Percentiles rank a stretch among this genome's conserved stretches.
These are phyloP conservation scores for Talinum fruticosum DNA, from an alignment of 148 eudicot species.

Conservation along the genomic window DNA sequence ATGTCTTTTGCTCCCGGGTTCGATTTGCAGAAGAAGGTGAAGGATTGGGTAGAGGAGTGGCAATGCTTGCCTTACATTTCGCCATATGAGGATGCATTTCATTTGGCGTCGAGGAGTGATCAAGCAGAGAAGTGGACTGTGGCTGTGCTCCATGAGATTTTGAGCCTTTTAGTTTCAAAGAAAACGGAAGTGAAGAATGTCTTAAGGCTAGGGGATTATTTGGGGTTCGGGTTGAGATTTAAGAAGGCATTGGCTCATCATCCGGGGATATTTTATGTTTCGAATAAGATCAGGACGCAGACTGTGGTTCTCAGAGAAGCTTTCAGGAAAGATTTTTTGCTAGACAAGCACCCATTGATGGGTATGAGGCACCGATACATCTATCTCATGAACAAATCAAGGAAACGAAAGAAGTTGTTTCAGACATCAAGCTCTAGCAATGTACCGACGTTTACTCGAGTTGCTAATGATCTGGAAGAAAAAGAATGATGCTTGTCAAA, in stretches of 20 bases:
- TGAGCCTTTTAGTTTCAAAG: slow-evolving; percentile 59
- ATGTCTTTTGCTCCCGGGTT: slow-evolving; percentile 62
- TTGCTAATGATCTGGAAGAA: slow-evolving; percentile 5
- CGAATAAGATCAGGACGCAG: slow-evolving; percentile 74
- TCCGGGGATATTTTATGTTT: slow-evolving; percentile 77
- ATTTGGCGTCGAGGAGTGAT: slow-evolving; percentile 54
- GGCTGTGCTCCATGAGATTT: slow-evolving; percentile 64
- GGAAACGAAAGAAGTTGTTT: slow-evolving; percentile 30
- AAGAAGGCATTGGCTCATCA: slow-evolving; percentile 68
- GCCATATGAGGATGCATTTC: slow-evolving; percentile 70
- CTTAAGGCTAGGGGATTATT: slow-evolving; percentile 54
- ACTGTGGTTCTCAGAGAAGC: slow-evolving; percentile 80
- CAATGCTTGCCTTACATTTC: slow-evolving; percentile 79
- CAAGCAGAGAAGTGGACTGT: slow-evolving; percentile 74
- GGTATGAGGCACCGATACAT: slow-evolving; percentile 64
- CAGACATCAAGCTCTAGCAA: slow-evolving; percentile 3
- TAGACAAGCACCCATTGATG: slow-evolving; percentile 62
- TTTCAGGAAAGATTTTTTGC: slow-evolving; percentile 50
- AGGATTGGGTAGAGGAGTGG: slow-evolving; percentile 69
- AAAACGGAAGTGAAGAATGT: slow-evolving; percentile 59
- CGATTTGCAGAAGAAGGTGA: slow-evolving; percentile 68
- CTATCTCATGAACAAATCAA: slow-evolving; percentile 59
- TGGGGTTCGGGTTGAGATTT: slow-evolving; percentile 64
- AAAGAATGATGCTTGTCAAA: background rate
- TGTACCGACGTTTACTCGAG: slow-evolving; percentile 15